Evolutionary conservation across 352 stramenopile species (phyloP), one percentile per base, ranked within the genome.

Genomic region (Phytophthora kernoviae): DNA sequence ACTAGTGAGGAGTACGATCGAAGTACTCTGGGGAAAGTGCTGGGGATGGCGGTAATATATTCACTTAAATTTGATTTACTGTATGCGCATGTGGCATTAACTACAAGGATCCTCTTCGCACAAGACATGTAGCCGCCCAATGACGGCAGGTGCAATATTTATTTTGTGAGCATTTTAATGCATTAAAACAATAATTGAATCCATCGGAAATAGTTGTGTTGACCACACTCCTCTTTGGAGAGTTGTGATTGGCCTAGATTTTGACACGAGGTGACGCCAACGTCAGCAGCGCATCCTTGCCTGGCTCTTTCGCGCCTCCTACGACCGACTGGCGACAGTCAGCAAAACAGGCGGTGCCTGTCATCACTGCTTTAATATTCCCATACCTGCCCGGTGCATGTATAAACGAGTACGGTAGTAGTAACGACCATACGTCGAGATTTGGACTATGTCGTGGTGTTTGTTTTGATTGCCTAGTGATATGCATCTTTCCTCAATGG

Each of bases 1-100:
- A 42, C 54, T 17, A 36, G 47, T 34, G 47, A 21, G 46, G 57
- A 65, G 48, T 48, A 63, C 57, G 59, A 65, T 68, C 44, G 54
- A 66, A 70, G 55, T 27, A 54, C 50, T 66, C 54, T 36, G 47
- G 36, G 54, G 37, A n/a, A 4, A 54, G 53, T 45, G 44, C 20
- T 58, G 20, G 30, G 44, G 33, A 50, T 12, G 54, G 37, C 10
- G 37, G 37, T 43, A 43, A 43, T 43, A 43, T 43, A 43, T 20
- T 40, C 6, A 43, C 15, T 12, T 41, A 15, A 41, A 9, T 18
- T n/a, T 41, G 6, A 41, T 17, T 18, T n/a, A n/a, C n/a, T n/a
- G n/a, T n/a, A n/a, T n/a, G n/a, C n/a, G n/a, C n/a, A n/a, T n/a
- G n/a, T n/a, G n/a, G n/a, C n/a, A n/a, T n/a, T n/a, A n/a, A n/a